Conservation (phyloP, 2,329 filamentous ascomycete genomes). For the Aspergillus ustus region DNA sequence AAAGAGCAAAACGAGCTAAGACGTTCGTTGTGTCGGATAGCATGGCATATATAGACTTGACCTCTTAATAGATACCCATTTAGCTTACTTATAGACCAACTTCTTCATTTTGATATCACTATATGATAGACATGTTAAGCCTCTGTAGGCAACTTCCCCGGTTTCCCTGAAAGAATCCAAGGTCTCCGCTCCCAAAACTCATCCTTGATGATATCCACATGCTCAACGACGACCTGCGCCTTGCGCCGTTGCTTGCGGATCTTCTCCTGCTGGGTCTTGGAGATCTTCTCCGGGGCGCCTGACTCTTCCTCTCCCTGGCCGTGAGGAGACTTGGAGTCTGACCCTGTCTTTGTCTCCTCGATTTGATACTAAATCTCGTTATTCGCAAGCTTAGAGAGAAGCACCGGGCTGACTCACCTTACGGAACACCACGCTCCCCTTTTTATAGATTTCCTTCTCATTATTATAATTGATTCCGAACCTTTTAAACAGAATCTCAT, state of each 20-base stretch:
- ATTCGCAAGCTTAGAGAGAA: slow-evolving; percentile 9
- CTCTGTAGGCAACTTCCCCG: slow-evolving; percentile 68
- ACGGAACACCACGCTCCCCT: slow-evolving; percentile 87
- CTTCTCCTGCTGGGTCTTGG: slow-evolving; percentile 81
- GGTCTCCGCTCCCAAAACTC: slow-evolving; percentile 89
- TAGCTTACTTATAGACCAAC: slow-evolving; percentile 21
- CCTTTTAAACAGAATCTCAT: slow-evolving; percentile 87
- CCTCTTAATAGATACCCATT: slow-evolving; percentile 39
- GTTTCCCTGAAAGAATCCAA: slow-evolving; percentile 79
- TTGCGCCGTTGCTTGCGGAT: slow-evolving; percentile 80
- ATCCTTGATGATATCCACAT: slow-evolving; percentile 93
- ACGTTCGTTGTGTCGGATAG: slow-evolving; percentile 11
- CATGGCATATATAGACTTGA: slow-evolving; percentile 18
- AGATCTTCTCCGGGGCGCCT: slow-evolving; percentile 52
- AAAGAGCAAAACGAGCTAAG: slow-evolving; percentile 46
- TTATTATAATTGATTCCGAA: slow-evolving; percentile 99
- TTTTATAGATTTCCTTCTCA: slow-evolving; percentile 88
- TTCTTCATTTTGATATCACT: slow-evolving; percentile 12
- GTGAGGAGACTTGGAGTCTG: slow-evolving; percentile 29
- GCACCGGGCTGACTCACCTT: slow-evolving; percentile 57
- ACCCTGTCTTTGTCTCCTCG: slow-evolving; percentile 59
- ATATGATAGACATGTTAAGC: slow-evolving; percentile 10
- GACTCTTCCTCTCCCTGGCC: slow-evolving; percentile 23
- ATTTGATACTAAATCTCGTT: slow-evolving; percentile 65
- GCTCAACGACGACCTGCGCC: slow-evolving; percentile 78